A percentile compares a stretch with the other conserved stretches of the same genome.
phyloP scores from a whole-genome alignment of 768 basidiomycete genomes.

The Rhizopogon vesiculosus region DNA sequence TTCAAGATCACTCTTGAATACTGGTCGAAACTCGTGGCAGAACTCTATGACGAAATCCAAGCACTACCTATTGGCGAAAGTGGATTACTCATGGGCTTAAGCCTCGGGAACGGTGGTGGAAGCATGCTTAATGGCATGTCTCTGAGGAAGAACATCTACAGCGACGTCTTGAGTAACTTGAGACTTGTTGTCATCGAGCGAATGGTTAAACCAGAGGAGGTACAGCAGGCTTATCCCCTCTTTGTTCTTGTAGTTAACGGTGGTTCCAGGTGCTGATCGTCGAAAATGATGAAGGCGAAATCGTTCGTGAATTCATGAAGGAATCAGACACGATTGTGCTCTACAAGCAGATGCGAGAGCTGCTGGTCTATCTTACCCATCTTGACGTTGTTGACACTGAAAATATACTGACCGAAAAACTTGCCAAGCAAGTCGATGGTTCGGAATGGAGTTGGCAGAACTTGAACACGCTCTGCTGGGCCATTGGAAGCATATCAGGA shows the following conservation, averaged over 20 bases:
- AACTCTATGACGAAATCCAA: conserved; percentile 96
- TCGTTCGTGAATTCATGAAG: conserved; percentile 99
- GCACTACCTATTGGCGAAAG: conserved; percentile 84
- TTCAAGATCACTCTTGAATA: conserved; percentile 99
- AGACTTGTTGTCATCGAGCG: conserved; percentile 95
- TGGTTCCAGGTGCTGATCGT: conserved; percentile 83
- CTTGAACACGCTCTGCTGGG: conserved; percentile 98
- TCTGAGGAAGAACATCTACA: conserved; percentile 90
- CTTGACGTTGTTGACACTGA: conserved; percentile 95
- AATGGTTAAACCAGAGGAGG: conserved; percentile 99
- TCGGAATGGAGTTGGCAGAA: conserved; percentile 99
- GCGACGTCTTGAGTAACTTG: conserved; percentile 90
- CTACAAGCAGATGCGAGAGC: conserved; percentile 98
- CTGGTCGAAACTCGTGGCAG: conserved; percentile 93
- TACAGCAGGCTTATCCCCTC: conserved; percentile 28
- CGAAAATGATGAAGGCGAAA: conserved; percentile 99
- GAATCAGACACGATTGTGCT: conserved; percentile 97
- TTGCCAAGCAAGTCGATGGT: conserved; percentile 95
- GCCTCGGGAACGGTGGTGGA: conserved; percentile 59
- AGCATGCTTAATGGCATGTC: conserved; percentile 75
- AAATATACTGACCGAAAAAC: conserved; percentile 94
- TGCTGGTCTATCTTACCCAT: conserved; percentile 96
- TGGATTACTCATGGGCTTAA: conserved; percentile 84
- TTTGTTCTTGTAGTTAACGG: conserved; percentile 4
- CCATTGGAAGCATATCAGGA: conserved; percentile 97